Conservation (phyloP, 108 stramenopile genomes). For the Nitzschia sp. region DNA sequence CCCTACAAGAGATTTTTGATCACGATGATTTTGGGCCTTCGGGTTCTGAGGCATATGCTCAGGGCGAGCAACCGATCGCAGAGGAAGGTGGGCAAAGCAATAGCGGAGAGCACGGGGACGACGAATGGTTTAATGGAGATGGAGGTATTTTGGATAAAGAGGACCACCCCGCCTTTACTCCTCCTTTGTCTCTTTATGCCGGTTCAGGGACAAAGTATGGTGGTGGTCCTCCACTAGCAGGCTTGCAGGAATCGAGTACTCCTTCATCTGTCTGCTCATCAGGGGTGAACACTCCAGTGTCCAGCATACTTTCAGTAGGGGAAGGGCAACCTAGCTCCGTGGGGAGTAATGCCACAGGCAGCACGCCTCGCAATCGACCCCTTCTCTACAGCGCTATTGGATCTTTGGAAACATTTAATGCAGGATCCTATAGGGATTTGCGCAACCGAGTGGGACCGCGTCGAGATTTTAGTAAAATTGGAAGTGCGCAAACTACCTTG, state of each 20-base stretch:
- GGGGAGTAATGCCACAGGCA: not conserved
- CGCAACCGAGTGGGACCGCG: slow-evolving; percentile 18
- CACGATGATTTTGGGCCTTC: not conserved
- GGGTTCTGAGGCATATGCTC: not conserved
- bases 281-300: slow-evolving; percentile 12
- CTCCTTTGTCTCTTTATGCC: slow-evolving; percentile 21
- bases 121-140: slow-evolving; percentile 18
- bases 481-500: slow-evolving; percentile 12
- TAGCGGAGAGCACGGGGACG: not conserved
- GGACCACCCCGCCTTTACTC: not conserved
- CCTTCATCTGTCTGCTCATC: slow-evolving; percentile 2
- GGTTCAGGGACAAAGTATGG: not conserved
- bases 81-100: not conserved
- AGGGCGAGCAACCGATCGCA: not conserved
- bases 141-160: slow-evolving; percentile 7
- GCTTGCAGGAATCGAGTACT: slow-evolving; percentile 2
- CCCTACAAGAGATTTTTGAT: slow-evolving; percentile 16
- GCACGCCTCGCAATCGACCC: slow-evolving; percentile 2
- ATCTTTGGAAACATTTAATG: slow-evolving; percentile 59
- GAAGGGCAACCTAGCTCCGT: not conserved
- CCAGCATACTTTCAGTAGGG: not conserved
- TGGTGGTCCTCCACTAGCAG: not conserved
- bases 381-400: slow-evolving; percentile 72
- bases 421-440: slow-evolving; percentile 47
- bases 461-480: slow-evolving; percentile 26